These are phyloP conservation scores for Xylariaceae sp. DNA, from an alignment of 2,329 filamentous ascomycete genomes.

Conservation along the genomic window DNA sequence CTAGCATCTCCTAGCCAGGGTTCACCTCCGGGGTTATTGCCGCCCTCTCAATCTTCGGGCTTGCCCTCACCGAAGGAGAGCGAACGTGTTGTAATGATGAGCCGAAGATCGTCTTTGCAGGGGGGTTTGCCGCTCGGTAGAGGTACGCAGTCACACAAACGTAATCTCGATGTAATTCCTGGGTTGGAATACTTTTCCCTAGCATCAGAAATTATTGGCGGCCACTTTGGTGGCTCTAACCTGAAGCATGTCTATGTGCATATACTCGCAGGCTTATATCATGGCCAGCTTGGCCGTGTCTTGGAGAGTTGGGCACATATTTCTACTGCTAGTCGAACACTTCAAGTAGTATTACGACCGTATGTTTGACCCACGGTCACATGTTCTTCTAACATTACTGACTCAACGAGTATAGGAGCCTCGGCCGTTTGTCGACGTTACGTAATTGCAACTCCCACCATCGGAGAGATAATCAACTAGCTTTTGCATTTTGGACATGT, in stretches of 20 bases:
- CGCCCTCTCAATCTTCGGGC: constrained; percentile 56
- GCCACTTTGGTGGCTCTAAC: constrained; percentile 77
- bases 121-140: constrained; percentile 41
- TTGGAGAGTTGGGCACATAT: constrained; percentile 79
- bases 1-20: constrained; percentile 59
- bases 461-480: constrained; percentile 65
- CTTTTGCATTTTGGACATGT: constrained; percentile 90
- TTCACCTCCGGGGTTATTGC: constrained; percentile 56
- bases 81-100: constrained; percentile 51
- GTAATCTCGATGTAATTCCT: constrained; percentile 85
- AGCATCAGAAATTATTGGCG: constrained; percentile 84
- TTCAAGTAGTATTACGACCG: constrained; percentile 78
- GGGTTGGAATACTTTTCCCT: constrained; percentile 89
- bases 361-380: constrained; percentile 52
- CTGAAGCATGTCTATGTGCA: constrained; percentile 85
- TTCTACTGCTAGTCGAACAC: constrained; percentile 59
- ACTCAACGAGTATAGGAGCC: constrained; percentile 45
- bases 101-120: constrained; percentile 60
- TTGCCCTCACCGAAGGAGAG: constrained; percentile 59
- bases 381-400: constrained; percentile 9
- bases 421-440: constrained; percentile 53
- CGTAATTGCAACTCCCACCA: constrained; percentile 45
- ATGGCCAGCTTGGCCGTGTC: constrained; percentile 84
- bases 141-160: constrained; percentile 41
- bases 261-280: constrained; percentile 85